Evolutionary conservation across 345 rosid genomes (phyloP), one percentile per base, ranked within the genome.

Genomic region (Salix koriyanagi): DNA sequence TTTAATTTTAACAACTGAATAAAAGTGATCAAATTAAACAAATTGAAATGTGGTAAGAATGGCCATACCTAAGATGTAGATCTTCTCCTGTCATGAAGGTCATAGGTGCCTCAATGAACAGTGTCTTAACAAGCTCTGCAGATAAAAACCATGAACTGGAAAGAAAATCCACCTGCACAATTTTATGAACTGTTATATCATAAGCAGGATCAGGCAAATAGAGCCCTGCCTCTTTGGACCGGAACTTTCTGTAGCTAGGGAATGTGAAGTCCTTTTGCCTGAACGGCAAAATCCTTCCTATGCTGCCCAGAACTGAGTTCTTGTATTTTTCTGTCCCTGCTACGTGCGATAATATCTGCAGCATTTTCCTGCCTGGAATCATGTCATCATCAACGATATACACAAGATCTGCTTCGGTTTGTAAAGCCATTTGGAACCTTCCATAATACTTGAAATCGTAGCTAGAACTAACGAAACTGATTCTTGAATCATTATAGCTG

Each of bases 181-280:
- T 90, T 76, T 84, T 88, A 70, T 91, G 89, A 26, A 91, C 81
- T 6, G 95, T 93, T 25, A 96, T 89, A 52, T 92, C 95, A 74
- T 96, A 96, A 65, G 99, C 99, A 46, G 99, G 99, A 82, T 96
- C 99, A 72, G 99, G 99, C 83, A 96, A 76, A 67, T 96, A 96
- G 18, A 96, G 89, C 18, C 99, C 99, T 0, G 99, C 99, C 83
- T 96, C 99, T 78, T 92, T 96, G 0, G 99, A 92, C 69, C 94
- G 77, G 75, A 90, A 92, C 83, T 96, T 96, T 77, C 99, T 73
- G 56, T 96, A 96, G 75, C 99, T 96, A 12, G 99, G 99, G 79
- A 96, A 96, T n/a, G 96, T 93, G 26, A 92, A 92, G 73, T 96
- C 98, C 79, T 87, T 96, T 64, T 96, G 95, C 81, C 97, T 83